phyloP scores from a whole-genome alignment of 2,329 filamentous ascomycete genomes.

The Colletotrichum sp. region DNA sequence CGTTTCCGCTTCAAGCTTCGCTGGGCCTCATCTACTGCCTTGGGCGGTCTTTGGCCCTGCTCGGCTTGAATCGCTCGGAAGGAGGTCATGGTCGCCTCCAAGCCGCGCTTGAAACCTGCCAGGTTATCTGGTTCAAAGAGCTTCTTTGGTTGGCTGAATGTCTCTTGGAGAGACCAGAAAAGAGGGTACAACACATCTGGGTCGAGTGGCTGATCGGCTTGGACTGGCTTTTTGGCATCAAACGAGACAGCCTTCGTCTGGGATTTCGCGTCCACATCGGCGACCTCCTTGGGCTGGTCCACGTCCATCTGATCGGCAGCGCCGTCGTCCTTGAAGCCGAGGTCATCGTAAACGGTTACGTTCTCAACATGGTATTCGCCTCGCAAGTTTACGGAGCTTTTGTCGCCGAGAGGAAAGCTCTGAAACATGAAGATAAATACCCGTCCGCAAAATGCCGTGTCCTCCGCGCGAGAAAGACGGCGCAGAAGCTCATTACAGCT shows the following conservation, averaged over 20 bases:
- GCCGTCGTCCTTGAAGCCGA: constrained; percentile 33
- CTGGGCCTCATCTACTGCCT: constrained; percentile 65
- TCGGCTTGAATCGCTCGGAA: constrained; percentile 58
- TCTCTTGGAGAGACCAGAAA: constrained; percentile 93
- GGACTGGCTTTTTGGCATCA: constrained; percentile 44
- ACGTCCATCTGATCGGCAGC: constrained; percentile 68
- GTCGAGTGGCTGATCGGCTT: constrained; percentile 60
- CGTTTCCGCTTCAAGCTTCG: constrained; percentile 75
- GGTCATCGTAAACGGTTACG: constrained; percentile 81
- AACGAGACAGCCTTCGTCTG: constrained; percentile 49
- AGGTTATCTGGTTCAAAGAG: constrained; percentile 79
- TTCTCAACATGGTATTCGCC: constrained; percentile 98
- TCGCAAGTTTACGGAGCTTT: constrained; percentile 94
- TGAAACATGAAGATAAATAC: constrained; percentile 99
- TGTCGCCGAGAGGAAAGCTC: constrained; percentile 94
- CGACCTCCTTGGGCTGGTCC: constrained; percentile 52
- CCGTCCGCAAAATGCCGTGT: constrained; percentile 94
- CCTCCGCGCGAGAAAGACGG: constrained; percentile 90
- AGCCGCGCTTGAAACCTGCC: constrained; percentile 78
- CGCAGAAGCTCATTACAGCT: constrained; percentile 96
- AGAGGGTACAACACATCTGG: constrained; percentile 81
- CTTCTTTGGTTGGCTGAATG: constrained; percentile 87
- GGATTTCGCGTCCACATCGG: constrained; percentile 35
- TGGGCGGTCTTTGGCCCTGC: constrained; percentile 51
- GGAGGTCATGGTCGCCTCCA: constrained; percentile 68